Base-by-base conservation (phyloP, 73 alveolate species). In the Paramecium tetraurelia region DNA sequence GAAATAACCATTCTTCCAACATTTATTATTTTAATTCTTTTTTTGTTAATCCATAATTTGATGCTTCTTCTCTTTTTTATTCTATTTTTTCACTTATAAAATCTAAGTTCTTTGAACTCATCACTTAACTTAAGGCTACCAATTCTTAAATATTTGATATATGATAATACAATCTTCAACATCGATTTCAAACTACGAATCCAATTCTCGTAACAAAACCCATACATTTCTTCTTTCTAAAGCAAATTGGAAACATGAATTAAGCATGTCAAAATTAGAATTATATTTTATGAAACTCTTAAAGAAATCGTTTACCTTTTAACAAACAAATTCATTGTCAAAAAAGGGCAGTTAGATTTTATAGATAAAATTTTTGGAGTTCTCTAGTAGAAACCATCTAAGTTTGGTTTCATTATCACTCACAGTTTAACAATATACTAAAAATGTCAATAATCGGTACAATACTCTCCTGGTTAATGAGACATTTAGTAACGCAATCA, bases 1-100 rank as follows among this genome's bases (percentile, higher is more conserved):
- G 6, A 43, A 80, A 80, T 24, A 80, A 36, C 90, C 90, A 80
- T 31, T 80, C 90, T 48, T 80, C 90, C 9, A 80, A 31, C 90
- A 80, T 80, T 44, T 80, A 46, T 80, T 31, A 46, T 80, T 80
- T 80, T 44, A 80, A n/a, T 80, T 80, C 75, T 80, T 46, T 44
- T 46, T 80, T 80, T 18, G 90, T 38, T 21, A 80, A 43, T 75
- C 87, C 87, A 75, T 35, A 75, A 38, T 75, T 35, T 75, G 87
- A 41, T 41, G 84, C 84, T 63, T 63, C 84, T 27, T 63, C 87
- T 75, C 58, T 35, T 75, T 41, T 75, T 75, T 38, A 75, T 75
- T 75, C 87, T 11, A 75, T 22, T 41, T 75, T 75, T 10, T 75
- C 59, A 35, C 59, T 75, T 11, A 41, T 38, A 38, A 20, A 75